phyloP scores from a whole-genome alignment of 805 yeast species.

The Cephaloascus fragrans region DNA sequence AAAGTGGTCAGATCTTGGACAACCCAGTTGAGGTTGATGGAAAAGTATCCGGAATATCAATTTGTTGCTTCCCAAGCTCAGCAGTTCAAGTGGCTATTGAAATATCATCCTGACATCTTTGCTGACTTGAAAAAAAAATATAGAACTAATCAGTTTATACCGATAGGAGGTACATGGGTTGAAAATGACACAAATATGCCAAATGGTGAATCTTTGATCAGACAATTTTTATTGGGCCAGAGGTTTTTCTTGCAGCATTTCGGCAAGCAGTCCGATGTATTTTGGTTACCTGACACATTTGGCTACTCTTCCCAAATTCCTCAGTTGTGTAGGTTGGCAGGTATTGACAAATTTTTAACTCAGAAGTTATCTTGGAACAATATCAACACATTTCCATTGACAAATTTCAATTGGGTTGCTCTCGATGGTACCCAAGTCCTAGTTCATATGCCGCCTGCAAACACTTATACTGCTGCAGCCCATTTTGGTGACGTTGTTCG shows the following conservation, averaged over 20 bases:
- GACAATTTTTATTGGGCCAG: constrained; percentile 90
- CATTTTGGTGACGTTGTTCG: constrained; percentile 88
- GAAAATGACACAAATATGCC: constrained; percentile 96
- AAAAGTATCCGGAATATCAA: constrained; percentile 83
- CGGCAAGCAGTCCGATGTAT: constrained; percentile 63
- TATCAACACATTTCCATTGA: constrained; percentile 80
- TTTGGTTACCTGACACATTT: constrained; percentile 97
- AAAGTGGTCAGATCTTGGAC: constrained; percentile 95
- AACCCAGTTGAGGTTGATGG: constrained; percentile 76
- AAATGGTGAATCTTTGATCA: constrained; percentile 79
- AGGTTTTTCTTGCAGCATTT: constrained; percentile 72
- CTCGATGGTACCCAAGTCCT: constrained; percentile 88
- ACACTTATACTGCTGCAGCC: constrained; percentile 90
- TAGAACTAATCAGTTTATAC: constrained; percentile 66
- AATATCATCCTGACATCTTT: constrained; percentile 80
- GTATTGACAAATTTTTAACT: constrained; percentile 76
- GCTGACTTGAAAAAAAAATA: constrained; percentile 55
- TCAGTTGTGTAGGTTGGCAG: constrained; percentile 82
- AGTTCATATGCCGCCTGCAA: constrained; percentile 97
- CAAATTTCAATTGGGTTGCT: constrained; percentile 93
- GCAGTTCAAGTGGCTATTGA: constrained; percentile 85
- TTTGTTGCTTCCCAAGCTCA: constrained; percentile 96
- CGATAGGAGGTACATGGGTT: constrained; percentile 97
- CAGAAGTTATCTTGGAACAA: constrained; percentile 97
- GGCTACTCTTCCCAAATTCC: constrained; percentile 96